Evolutionary conservation across 2,329 filamentous ascomycete species (phyloP), one percentile per base, ranked within the genome.

Genomic region (Emmonsiellopsis sp.): DNA sequence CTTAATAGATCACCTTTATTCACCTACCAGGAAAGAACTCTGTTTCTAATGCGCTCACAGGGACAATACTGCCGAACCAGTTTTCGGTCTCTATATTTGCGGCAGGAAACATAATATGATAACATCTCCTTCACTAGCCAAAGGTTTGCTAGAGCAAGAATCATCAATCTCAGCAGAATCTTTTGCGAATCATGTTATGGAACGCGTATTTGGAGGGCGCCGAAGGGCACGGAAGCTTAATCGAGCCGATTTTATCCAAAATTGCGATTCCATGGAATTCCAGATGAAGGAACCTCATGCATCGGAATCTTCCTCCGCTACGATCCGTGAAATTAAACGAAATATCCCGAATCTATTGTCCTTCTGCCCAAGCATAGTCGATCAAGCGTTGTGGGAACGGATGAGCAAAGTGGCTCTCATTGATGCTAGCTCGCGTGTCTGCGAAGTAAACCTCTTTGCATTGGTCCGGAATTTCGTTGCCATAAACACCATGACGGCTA

Each of bases 371-470:
- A 83, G 80, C 15, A 69, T 76, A 2, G 79, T 86, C 26, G 83
- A 86, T 61, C 80, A 84, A 56, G 74, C 76, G 59, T 71, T 72
- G 2, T 86, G 83, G 83, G 83, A 86, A 62, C 76, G 80, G 35
- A 68, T 65, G n/a, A 75, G 71, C 15, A 66, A 73, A 8, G 70
- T 78, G 1, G 66, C 67, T 2, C 65, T 73, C 8, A 63, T 70
- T 3, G 59, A 68, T 1, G 64, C 66, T n/a, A 70, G 65, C 5
- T 60, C 63, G 13, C 66, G 69, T 31, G 71, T 77, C 51, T 79
- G 76, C 11, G 80, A 84, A 58, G 71, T 75, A 10, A 72, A 73
- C 55, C 64, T 83, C 1, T 73, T 76, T 58, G 67, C 73, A 2
- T 69, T 86, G 5, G 66, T 83, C 20, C 71, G 79, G 53, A 76